Base-by-base conservation (phyloP, 2,329 filamentous ascomycete species). In the Cadophora gregata region DNA sequence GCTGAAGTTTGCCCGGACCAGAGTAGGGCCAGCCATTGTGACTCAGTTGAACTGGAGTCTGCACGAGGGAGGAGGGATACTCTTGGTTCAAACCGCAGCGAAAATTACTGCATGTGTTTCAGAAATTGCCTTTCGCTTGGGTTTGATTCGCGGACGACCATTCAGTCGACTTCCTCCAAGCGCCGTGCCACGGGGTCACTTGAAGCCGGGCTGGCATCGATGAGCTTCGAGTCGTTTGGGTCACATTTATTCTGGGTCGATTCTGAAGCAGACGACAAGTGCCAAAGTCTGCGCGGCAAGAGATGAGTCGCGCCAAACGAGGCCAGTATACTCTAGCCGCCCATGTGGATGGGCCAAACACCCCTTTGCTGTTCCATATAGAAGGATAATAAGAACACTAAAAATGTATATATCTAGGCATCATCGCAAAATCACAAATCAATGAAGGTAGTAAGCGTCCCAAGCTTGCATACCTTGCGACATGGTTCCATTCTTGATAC, bases 161-260 rank as follows among this genome's bases (percentile, higher is more conserved):
- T 24, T 59, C n/a, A 14, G 12, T 47, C 33, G 42, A 33, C 36
- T n/a, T 25, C 31, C 59, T 64, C 42, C 33, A 69, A 68, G 65
- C 69, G 70, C 70, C 64, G 50, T 48, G 64, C 64, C 55, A 31
- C 58, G 21, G 38, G 63, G 56, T 16, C 19, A 55, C 63, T 65
- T 65, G 50, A 33, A 56, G 63, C 63, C 36, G 24, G 63, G 14
- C 48, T 48, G 25, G 24, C 21, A 60, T 24, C 33, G 31, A 55
- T 29, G 45, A 56, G 53, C 33, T 65, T 64, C 48, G 21, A 19
- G 27, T n/a, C n/a, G n/a, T 31, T n/a, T 53, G 25, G 50, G 4
- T n/a, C n/a, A n/a, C n/a, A n/a, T 3, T 31, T 53, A 29, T n/a
- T 31, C 12, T 53, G 27, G 27, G 12, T 53, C 14, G 25, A n/a